A percentile compares a stretch with the other conserved stretches of the same genome.
Evolutionary conservation across 495 filamentous ascomycete species (phyloP).

Genomic region (Penicillium fimorum): DNA sequence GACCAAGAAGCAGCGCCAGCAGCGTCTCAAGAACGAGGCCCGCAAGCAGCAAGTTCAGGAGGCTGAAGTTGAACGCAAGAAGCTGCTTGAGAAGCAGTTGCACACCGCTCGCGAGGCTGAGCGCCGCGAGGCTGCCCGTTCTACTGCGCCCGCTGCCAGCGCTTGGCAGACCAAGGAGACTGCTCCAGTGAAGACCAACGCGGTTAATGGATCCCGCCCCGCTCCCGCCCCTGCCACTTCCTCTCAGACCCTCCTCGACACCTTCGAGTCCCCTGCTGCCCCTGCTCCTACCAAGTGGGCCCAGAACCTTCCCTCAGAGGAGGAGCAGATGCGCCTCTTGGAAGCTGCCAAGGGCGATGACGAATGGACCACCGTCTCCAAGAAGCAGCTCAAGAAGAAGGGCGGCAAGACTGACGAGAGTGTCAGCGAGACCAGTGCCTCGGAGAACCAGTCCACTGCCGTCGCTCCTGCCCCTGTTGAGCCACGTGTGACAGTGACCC

Average conservation of each 20-base stretch:
- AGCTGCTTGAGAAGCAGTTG: conserved; percentile 73
- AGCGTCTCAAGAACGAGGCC: conserved; percentile 75
- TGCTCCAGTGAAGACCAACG: conserved; percentile 23
- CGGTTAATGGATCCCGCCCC: conserved; percentile 25
- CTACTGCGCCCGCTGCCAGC: conserved; percentile 62
- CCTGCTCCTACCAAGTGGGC: conserved; percentile 46
- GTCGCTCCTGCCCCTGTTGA: conserved; percentile 35
- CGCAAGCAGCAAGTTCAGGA: conserved; percentile 68
- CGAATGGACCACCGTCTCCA: conserved; percentile 74
- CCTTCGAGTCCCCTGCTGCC: conserved; percentile 24
- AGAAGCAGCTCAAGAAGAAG: conserved; percentile 62
- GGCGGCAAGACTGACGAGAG: conserved; percentile 43
- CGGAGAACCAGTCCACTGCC: conserved; percentile 38
- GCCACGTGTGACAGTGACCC: conserved; percentile 42
- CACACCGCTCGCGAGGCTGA: conserved; percentile 75
- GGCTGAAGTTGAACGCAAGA: conserved; percentile 69
- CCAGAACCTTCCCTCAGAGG: conserved; percentile 68
- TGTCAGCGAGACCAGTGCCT: conserved; percentile 40
- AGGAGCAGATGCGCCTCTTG: conserved; percentile 77
- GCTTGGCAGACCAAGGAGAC: conserved; percentile 57
- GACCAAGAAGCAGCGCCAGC: conserved; percentile 90
- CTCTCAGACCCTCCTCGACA: conserved; percentile 1
- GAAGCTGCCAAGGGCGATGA: conserved; percentile 56
- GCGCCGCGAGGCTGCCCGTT: conserved; percentile 66
- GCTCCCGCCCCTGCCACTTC: conserved; percentile 31